phyloP scores from a whole-genome alignment of 345 rosid genomes.

The Rhodamnia rubescens region DNA sequence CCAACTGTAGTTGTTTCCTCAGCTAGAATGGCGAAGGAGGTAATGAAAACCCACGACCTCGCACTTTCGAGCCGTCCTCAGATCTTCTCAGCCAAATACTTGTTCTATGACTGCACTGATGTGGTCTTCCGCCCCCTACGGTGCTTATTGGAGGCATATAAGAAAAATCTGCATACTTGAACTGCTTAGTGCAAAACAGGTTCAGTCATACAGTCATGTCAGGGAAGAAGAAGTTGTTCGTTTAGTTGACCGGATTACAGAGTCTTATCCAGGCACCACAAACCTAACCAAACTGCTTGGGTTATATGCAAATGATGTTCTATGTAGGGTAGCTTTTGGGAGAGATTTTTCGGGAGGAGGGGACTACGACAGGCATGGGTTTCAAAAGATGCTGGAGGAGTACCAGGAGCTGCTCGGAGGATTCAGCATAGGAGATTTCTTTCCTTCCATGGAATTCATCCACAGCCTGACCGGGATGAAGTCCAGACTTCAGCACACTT shows the following conservation, averaged over 20 bases:
- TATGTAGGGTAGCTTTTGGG: conserved; percentile 25
- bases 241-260: conserved; percentile 12
- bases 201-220: conserved; percentile 19
- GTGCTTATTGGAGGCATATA: conserved; percentile 24
- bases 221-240: conserved; percentile 31
- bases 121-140: conserved; percentile 29
- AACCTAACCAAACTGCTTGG: conserved; percentile 18
- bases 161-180: conserved; percentile 29
- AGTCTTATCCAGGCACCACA: conserved; percentile 3
- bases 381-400: conserved; percentile 40
- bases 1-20: conserved; percentile 39
- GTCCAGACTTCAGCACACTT: conserved; percentile 14
- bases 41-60: conserved; percentile 35
- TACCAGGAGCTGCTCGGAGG: conserved; percentile 25
- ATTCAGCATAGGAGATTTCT: conserved; percentile 27
- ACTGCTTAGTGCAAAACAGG: conserved; percentile 22
- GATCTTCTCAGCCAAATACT: conserved; percentile 18
- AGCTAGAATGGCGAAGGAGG: conserved; percentile 21
- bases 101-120: conserved; percentile 24
- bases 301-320: conserved; percentile 18
- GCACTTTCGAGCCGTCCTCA: conserved; percentile 23
- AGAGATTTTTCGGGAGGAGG: conserved; percentile 13
- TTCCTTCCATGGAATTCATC: conserved; percentile 29
- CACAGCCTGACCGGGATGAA: conserved; percentile 27
- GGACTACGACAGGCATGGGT: conserved; percentile 26